A percentile compares a stretch with the other conserved stretches of the same genome.
Conservation (phyloP, 148 eudicot species). For the Rhododendron simsii region DNA sequence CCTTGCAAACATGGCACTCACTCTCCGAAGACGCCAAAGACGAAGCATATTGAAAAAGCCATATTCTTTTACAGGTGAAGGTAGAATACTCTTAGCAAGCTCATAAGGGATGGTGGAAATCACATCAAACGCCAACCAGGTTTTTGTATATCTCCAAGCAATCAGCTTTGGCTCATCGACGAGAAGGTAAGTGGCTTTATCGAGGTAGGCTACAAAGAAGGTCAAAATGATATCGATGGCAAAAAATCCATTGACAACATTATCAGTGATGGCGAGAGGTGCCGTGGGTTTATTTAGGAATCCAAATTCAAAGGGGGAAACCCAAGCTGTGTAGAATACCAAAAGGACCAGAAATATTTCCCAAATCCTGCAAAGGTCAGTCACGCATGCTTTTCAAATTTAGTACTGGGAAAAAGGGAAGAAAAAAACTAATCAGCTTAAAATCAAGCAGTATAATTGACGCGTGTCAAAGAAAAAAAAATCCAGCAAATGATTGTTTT, state of each 20-base stretch:
- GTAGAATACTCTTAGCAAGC: slow-evolving; percentile 38
- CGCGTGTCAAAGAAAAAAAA: neutral
- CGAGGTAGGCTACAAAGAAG: slow-evolving; percentile 77
- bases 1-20: slow-evolving; percentile 73
- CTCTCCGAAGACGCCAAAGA: slow-evolving; percentile 87
- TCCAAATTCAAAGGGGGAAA: slow-evolving; percentile 21
- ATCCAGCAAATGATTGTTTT: neutral
- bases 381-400: neutral
- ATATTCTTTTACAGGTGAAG: slow-evolving; percentile 35
- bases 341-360: slow-evolving; percentile 15
- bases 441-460: neutral
- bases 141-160: slow-evolving; percentile 50
- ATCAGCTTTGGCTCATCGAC: slow-evolving; percentile 56
- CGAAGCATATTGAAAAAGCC: slow-evolving; percentile 75
- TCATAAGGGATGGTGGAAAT: slow-evolving; percentile 74
- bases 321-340: slow-evolving; percentile 28
- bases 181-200: slow-evolving; percentile 57
- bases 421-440: neutral
- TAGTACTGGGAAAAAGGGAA: neutral
- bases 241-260: slow-evolving; percentile 19
- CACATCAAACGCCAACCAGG: slow-evolving; percentile 65
- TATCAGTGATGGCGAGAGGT: slow-evolving; percentile 6
- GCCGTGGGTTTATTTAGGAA: slow-evolving; percentile 9
- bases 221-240: slow-evolving; percentile 14
- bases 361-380: slow-evolving; percentile 18